Evolutionary conservation across 805 yeast genomes (phyloP).

Genomic region (Cyberlindnera euphorbiae): DNA sequence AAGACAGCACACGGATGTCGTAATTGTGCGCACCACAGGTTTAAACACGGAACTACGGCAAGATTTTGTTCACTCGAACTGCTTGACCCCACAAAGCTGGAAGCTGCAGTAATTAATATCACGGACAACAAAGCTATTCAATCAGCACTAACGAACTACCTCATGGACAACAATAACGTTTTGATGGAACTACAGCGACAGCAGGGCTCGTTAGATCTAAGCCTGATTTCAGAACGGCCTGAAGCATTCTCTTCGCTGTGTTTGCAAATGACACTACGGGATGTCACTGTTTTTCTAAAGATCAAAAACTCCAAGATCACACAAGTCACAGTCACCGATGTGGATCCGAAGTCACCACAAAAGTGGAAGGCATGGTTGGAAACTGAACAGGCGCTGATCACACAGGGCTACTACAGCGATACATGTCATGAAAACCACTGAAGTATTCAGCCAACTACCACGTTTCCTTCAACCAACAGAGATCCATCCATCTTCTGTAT

Average conservation of each 20-base stretch:
- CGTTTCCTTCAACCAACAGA: conserved; percentile 10
- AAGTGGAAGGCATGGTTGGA: conserved; percentile 46
- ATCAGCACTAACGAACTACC: conserved; percentile 18
- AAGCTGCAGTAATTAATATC: conserved; percentile 1
- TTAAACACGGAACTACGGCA: conserved; percentile 30
- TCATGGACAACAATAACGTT: conserved; percentile 19
- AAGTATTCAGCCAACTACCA: background rate
- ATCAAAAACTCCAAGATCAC: conserved; percentile 12
- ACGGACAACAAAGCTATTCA: background rate
- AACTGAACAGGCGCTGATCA: conserved; percentile 30
- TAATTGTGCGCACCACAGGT: conserved; percentile 48
- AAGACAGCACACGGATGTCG: conserved; percentile 36
- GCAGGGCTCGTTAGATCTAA: too few relatives aligned
- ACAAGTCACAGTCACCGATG: conserved; percentile 37
- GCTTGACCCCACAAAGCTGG: background rate
- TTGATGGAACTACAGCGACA: too few relatives aligned
- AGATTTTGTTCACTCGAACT: conserved; percentile 45
- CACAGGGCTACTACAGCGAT: background rate
- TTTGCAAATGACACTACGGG: conserved; percentile 34
- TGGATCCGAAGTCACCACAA: conserved; percentile 45
- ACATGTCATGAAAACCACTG: background rate
- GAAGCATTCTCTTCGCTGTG: conserved; percentile 21
- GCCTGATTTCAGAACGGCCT: too few relatives aligned
- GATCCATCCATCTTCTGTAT: conserved; percentile 15
- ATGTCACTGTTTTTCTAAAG: conserved; percentile 31